phyloP scores from a whole-genome alignment of 257 asterid genomes.

The Hygrophila difformis region DNA sequence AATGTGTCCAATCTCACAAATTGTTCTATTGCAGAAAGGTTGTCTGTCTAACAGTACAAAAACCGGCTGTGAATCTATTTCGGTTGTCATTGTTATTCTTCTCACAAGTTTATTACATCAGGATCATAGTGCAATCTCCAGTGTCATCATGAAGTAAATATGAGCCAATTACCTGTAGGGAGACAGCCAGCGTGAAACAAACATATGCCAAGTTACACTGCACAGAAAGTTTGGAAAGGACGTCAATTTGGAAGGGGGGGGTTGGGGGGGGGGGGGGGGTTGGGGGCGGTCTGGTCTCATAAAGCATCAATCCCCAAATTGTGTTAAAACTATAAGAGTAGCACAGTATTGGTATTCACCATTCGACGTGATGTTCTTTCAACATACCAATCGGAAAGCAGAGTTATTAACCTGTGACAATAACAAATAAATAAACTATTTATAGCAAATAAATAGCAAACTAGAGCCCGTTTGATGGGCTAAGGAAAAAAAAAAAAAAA shows the following conservation, averaged over 20 bases:
- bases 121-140: not conserved
- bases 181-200: constrained; percentile 55
- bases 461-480: too few relatives aligned
- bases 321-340: not conserved
- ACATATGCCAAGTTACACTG: constrained; percentile 97
- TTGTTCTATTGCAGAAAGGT: too few relatives aligned
- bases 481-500: too few relatives aligned
- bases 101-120: not conserved
- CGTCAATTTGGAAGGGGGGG: not conserved
- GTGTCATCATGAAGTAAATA: constrained; percentile 4
- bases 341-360: constrained; percentile 30
- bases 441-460: too few relatives aligned
- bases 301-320: not conserved
- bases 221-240: constrained; percentile 19
- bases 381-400: constrained; percentile 54
- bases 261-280: not conserved
- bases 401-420: constrained; percentile 56
- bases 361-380: constrained; percentile 83
- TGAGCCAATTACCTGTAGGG: constrained; percentile 59
- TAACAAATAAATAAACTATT: constrained; percentile 15
- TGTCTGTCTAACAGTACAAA: too few relatives aligned
- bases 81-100: too few relatives aligned
- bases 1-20: too few relatives aligned
- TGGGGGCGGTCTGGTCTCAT: not conserved
- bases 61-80: too few relatives aligned